A percentile compares a stretch with the other conserved stretches of the same genome.
phyloP scores from a whole-genome alignment of 306 rosid genomes.

The Elaeagnus macrophylla region DNA sequence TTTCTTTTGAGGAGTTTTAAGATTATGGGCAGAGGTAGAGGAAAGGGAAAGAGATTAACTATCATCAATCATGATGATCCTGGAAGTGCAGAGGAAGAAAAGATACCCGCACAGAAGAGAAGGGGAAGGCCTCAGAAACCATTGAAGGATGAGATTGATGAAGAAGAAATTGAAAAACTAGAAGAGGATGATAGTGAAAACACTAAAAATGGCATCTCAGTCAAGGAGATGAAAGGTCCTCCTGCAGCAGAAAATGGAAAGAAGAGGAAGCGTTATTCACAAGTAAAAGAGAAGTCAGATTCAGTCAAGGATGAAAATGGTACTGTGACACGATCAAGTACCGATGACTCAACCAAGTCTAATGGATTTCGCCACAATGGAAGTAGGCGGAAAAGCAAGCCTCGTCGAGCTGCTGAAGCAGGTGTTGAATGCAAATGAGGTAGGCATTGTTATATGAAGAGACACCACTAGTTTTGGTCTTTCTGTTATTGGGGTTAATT shows the following conservation, averaged over 20 bases:
- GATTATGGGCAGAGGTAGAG: conserved; percentile 48
- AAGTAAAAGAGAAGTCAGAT: conserved; percentile 34
- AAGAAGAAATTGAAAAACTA: conserved; percentile 31
- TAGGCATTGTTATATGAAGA: conserved; percentile 23
- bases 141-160: conserved; percentile 39
- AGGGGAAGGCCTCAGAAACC: conserved; percentile 48
- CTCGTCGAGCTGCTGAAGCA: conserved; percentile 86
- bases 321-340: conserved; percentile 23
- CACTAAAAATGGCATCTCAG: conserved; percentile 16
- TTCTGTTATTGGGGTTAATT: conserved; percentile 26
- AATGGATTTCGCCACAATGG: conserved; percentile 71
- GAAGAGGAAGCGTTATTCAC: conserved; percentile 35
- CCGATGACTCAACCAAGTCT: conserved; percentile 32
- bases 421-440: conserved; percentile 82
- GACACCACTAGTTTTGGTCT: conserved; percentile 29
- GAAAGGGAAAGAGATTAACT: conserved; percentile 40
- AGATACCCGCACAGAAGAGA: conserved; percentile 43
- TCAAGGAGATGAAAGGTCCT: conserved; percentile 26
- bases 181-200: conserved; percentile 37
- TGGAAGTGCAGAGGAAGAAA: conserved; percentile 46
- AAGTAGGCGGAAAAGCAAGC: conserved; percentile 80
- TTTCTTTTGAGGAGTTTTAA: conserved; percentile 26
- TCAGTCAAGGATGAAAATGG: conserved; percentile 37
- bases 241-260: conserved; percentile 39
- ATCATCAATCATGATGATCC: conserved; percentile 38